A percentile compares a stretch with the other conserved stretches of the same genome.
These are phyloP conservation scores for Trametes sanguinea DNA, from an alignment of 768 basidiomycete species.

Conservation along the genomic window DNA sequence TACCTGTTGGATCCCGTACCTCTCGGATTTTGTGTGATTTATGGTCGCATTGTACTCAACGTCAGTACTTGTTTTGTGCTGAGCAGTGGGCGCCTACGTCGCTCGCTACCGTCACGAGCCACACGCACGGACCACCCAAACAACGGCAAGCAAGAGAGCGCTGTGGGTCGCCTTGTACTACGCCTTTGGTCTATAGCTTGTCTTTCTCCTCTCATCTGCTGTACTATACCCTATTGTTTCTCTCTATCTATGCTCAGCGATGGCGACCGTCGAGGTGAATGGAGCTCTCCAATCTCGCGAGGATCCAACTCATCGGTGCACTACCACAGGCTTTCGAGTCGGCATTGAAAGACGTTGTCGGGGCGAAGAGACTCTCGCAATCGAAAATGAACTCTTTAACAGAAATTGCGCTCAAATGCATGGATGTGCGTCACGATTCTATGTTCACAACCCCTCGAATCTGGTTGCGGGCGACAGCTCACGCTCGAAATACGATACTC, in stretches of 20 bases:
- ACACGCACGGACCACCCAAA: constrained; percentile 26
- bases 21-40: neutral
- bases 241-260: constrained; percentile 5
- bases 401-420: constrained; percentile 72
- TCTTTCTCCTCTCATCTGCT: neutral
- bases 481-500: neutral
- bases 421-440: constrained; percentile 58
- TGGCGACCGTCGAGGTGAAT: constrained; percentile 17
- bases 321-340: constrained; percentile 74
- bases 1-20: constrained; percentile 4
- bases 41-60: too few relatives aligned
- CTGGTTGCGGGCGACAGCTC: neutral
- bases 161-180: too few relatives aligned
- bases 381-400: constrained; percentile 82
- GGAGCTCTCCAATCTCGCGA: neutral
- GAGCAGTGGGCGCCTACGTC: neutral
- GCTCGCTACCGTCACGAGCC: constrained; percentile 9
- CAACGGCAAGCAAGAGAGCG: constrained; percentile 8
- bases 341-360: constrained; percentile 78
- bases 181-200: neutral
- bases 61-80: too few relatives aligned
- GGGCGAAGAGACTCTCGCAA: constrained; percentile 80
- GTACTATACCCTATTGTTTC: neutral
- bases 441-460: neutral
- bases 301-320: neutral